Percentiles rank a stretch among this genome's conserved stretches.
Evolutionary conservation across 176 grass and related monocot genomes (phyloP).

Genomic region (Phoenix roebelenii): DNA sequence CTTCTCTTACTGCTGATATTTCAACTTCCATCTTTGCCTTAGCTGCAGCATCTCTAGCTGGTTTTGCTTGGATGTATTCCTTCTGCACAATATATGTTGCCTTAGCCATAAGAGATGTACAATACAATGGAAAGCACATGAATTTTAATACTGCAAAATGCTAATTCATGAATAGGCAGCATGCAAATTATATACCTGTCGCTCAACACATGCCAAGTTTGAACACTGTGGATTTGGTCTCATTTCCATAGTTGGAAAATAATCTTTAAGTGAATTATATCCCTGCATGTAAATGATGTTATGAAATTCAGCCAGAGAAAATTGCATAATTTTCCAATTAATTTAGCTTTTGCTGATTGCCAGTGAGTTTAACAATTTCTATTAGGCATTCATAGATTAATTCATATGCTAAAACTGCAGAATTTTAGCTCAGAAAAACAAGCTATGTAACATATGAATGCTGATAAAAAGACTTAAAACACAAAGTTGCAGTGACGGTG

Average conservation of each 20-base stretch:
- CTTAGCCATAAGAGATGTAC: background rate
- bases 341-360: no score
- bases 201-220: slow-evolving; percentile 71
- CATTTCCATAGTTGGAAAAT: slow-evolving; percentile 97
- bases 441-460: no score
- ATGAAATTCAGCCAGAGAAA: no score
- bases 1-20: slow-evolving; percentile 38
- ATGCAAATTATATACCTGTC: slow-evolving; percentile 51
- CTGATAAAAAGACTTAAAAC: no score
- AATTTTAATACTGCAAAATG: no score
- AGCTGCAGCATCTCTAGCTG: slow-evolving; percentile 75
- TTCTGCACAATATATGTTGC: slow-evolving; percentile 41
- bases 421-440: no score
- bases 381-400: no score
- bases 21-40: slow-evolving; percentile 86
- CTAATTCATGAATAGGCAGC: background rate
- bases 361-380: no score
- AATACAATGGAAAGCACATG: background rate
- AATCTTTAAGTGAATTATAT: slow-evolving; percentile 98
- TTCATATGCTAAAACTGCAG: no score
- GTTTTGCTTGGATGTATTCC: slow-evolving; percentile 74
- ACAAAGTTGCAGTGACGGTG: no score
- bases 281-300: slow-evolving; percentile 22
- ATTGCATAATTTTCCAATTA: no score
- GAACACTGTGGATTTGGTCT: slow-evolving; percentile 95